Base-by-base conservation (phyloP, 805 yeast species). In the Candida fluviatilis region DNA sequence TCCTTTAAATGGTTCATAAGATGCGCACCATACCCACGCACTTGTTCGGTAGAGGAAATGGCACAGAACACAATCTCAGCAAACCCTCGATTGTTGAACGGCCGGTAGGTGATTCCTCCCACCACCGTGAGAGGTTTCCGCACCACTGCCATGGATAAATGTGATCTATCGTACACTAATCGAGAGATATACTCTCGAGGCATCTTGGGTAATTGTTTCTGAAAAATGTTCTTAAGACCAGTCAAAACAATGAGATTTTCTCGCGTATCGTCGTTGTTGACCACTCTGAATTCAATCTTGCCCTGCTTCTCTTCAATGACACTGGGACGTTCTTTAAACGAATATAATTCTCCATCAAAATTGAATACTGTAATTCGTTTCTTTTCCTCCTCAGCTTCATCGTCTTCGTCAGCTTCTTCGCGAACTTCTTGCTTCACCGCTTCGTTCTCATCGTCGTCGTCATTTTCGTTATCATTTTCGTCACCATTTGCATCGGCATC, bases 11-110 rank as follows among this genome's bases (percentile, higher is more conserved):
- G 99, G 60, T 93, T 93, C 99, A 93, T 93, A 54, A 93, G 62
- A 62, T 93, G 99, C 0, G 99, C 99, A 62, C 99, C 99, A 57
- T 93, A 93, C 25, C 99, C 99, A 47, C 97, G 70, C 14, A 93
- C 99, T 66, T 93, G 99, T 57, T 93, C 99, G 0, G 97, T 87
- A 2, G 96, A 87, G 31, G 95, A 84, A 42, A 93, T 93, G 18
- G 99, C 99, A 75, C 97, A 93, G 54, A 93, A 93, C 18, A 93
- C 99, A 66, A 93, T 93, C 61, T 93, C 99, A 1, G 99, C 99
- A 72, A 93, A 93, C 54, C 78, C 84, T 43, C 95, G 75, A 38
- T 79, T 78, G 54, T 88, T 86, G 61, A 93, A 93, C 2, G 99
- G 99, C 43, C 96, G 73, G 57, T 86, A 90, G 1, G 99, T 93